These are phyloP conservation scores for Eimeria nieschulzi DNA, from an alignment of 169 alveolate species.

Conservation along the genomic window DNA sequence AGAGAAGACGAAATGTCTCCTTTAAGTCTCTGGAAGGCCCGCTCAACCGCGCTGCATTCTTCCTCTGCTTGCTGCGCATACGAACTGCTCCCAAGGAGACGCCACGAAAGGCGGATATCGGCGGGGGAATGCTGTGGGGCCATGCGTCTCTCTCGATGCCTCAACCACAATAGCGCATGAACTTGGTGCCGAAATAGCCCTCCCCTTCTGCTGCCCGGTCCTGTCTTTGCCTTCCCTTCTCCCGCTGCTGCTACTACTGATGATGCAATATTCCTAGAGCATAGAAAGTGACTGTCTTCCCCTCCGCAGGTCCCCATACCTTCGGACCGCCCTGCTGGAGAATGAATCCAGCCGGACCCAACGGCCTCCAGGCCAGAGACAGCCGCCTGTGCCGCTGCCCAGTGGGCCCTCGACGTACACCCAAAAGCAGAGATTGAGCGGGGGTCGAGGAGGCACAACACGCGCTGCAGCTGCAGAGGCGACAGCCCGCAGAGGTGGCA, in stretches of 20 bases:
- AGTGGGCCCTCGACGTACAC: constrained; percentile 9
- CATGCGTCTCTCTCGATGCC: constrained; percentile 56
- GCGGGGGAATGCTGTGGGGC: constrained; percentile 33
- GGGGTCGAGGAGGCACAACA: constrained; percentile 23
- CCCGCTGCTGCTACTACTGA: constrained; percentile 2
- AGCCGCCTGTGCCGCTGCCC: constrained; percentile 40
- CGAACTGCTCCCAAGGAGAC: background rate
- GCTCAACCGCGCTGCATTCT: background rate
- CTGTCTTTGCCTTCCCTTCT: background rate
- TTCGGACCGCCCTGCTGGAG: background rate
- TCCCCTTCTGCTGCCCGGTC: background rate
- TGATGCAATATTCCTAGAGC: background rate
- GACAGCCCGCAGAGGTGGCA: constrained; percentile 27
- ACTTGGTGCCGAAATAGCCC: constrained; percentile 64
- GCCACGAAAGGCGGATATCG: background rate
- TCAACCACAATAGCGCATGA: constrained; percentile 68
- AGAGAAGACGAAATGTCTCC: background rate
- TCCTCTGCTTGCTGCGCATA: constrained; percentile 12
- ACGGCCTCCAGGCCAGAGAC: constrained; percentile 30
- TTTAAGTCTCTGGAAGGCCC: background rate
- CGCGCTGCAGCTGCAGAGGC: background rate
- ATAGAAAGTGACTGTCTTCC: background rate
- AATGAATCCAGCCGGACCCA: constrained; percentile 27
- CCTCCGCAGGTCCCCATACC: background rate
- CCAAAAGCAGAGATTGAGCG: background rate